phyloP scores from a whole-genome alignment of 176 grass and related monocot species.

The Poa pratensis region DNA sequence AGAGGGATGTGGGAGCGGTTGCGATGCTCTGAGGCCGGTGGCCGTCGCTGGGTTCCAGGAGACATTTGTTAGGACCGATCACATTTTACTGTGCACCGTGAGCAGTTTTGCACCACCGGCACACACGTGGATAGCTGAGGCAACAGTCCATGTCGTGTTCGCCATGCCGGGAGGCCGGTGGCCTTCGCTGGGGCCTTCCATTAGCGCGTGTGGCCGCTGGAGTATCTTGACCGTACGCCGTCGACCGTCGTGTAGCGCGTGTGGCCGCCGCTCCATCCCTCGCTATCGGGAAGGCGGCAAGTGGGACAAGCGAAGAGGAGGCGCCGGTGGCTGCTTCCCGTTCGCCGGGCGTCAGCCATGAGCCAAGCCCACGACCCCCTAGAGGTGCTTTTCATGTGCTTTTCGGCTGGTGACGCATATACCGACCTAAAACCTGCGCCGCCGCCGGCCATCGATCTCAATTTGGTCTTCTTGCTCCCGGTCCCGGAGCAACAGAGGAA shows the following conservation, averaged over 20 bases:
- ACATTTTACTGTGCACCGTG: too few relatives aligned
- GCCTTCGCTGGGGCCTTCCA: background rate
- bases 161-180: background rate
- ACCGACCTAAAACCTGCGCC: background rate
- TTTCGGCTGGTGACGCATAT: background rate
- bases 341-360: background rate
- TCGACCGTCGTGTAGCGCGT: background rate
- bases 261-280: conserved; percentile 3
- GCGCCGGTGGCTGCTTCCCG: background rate
- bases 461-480: background rate
- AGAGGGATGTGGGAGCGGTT: too few relatives aligned
- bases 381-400: background rate
- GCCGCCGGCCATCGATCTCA: background rate
- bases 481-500: background rate
- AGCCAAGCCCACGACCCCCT: background rate
- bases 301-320: conserved; percentile 8
- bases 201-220: too few relatives aligned
- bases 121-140: too few relatives aligned
- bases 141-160: too few relatives aligned
- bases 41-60: too few relatives aligned
- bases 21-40: too few relatives aligned
- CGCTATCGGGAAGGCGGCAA: conserved; percentile 4
- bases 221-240: background rate
- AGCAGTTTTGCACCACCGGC: too few relatives aligned
- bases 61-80: too few relatives aligned